phyloP scores from a whole-genome alignment of 1,284 basidiomycete species.

The Ustilago curta region DNA sequence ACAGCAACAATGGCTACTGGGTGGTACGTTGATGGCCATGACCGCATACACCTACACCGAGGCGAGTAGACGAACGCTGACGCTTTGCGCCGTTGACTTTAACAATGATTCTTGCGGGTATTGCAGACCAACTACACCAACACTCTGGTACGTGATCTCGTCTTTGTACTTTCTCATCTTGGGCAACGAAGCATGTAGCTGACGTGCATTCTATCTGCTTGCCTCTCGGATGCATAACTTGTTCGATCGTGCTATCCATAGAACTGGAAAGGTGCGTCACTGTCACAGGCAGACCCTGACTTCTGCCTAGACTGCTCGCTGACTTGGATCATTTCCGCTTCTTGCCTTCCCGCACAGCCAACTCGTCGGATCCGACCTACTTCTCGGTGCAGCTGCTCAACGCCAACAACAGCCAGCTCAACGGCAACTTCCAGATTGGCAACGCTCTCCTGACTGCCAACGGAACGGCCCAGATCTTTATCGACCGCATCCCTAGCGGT shows the following conservation, averaged over 20 bases:
- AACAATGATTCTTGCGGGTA: neutral
- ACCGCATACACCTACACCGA: neutral
- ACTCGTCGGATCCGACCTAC: constrained; percentile 47
- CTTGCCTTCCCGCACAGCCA: constrained; percentile 19
- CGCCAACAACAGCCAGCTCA: constrained; percentile 46
- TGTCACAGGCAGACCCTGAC: neutral
- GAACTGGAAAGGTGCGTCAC: constrained; percentile 45
- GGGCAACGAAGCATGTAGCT: neutral
- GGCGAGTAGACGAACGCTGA: neutral
- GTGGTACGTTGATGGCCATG: constrained; percentile 34
- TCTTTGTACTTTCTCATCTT: no score
- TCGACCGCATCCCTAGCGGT: constrained; percentile 50
- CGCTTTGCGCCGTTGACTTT: neutral
- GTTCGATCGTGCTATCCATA: neutral
- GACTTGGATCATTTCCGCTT: neutral
- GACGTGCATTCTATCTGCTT: neutral
- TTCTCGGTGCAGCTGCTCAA: constrained; percentile 56
- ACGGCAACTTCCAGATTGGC: constrained; percentile 59
- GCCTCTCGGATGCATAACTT: neutral
- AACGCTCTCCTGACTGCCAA: constrained; percentile 50
- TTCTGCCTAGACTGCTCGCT: neutral
- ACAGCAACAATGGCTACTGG: constrained; percentile 56
- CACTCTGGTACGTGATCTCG: constrained; percentile 27
- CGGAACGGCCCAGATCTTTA: constrained; percentile 52
- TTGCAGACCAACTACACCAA: constrained; percentile 52